A percentile compares a stretch with the other conserved stretches of the same genome.
Evolutionary conservation across 371 early-diverging fungal genomes (phyloP).

Genomic region (Dichotomocladium elegans): DNA sequence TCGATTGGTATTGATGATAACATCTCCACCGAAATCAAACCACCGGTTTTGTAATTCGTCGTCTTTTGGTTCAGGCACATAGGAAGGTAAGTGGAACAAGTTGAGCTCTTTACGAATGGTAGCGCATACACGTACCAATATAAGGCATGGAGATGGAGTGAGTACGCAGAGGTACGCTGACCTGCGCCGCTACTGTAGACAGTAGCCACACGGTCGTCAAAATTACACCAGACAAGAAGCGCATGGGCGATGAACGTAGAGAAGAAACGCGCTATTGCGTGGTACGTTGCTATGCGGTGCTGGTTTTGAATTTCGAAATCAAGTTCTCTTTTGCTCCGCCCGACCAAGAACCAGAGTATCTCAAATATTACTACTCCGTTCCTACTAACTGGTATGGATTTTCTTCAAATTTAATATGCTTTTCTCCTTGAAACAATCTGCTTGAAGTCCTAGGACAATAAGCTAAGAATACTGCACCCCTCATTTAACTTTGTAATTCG

Average conservation of each 20-base stretch:
- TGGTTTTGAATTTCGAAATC: too few species aligned
- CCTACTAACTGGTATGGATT: too few species aligned
- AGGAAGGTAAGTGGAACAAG: neutral
- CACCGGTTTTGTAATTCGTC: conserved; percentile 67
- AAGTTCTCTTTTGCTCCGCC: too few species aligned
- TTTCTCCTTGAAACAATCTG: too few species aligned
- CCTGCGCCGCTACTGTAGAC: neutral
- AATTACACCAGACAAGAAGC: neutral
- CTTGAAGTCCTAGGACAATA: too few species aligned
- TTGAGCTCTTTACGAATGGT: neutral
- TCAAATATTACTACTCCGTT: too few species aligned
- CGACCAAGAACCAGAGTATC: too few species aligned
- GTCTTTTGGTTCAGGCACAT: conserved; percentile 29
- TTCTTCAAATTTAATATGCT: too few species aligned
- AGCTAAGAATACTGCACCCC: too few species aligned
- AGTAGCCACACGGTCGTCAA: neutral
- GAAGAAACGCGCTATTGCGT: too few species aligned
- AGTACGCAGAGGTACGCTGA: conserved; percentile 48
- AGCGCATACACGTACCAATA: conserved; percentile 59
- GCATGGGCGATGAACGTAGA: neutral
- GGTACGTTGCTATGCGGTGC: too few species aligned
- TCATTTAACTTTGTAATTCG: too few species aligned
- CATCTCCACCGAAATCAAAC: conserved; percentile 71
- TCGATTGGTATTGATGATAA: conserved; percentile 67
- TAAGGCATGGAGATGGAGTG: conserved; percentile 69